Conservation (phyloP, 345 rosid species). For the Raphanus raphanistrum region DNA sequence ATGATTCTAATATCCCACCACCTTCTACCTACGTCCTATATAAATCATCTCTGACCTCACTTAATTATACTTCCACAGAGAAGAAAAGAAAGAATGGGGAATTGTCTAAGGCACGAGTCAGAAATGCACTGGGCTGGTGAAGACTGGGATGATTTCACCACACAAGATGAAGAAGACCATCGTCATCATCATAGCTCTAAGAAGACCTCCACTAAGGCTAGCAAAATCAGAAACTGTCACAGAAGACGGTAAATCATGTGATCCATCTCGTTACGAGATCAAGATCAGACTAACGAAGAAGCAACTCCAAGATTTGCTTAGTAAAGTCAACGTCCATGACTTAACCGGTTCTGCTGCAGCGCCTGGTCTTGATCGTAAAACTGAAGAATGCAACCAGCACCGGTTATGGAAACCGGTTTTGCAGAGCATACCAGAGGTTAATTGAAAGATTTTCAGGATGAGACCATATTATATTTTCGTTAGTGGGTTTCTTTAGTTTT, state of each 20-base stretch:
- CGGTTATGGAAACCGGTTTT: slow-evolving; percentile 67
- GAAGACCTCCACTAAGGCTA: background rate
- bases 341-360: slow-evolving; percentile 31
- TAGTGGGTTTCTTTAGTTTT: slow-evolving; percentile 4
- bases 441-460: slow-evolving; percentile 18
- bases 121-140: slow-evolving; percentile 45
- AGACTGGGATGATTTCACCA: slow-evolving; percentile 37
- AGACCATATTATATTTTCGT: slow-evolving; percentile 19
- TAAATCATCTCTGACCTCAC: background rate
- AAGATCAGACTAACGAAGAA: slow-evolving; percentile 72
- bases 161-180: slow-evolving; percentile 4
- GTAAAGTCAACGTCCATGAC: slow-evolving; percentile 46
- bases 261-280: slow-evolving; percentile 45
- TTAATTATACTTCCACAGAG: background rate
- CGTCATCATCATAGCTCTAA: slow-evolving; percentile 9
- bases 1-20: slow-evolving; percentile 34
- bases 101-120: slow-evolving; percentile 41
- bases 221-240: background rate
- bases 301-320: slow-evolving; percentile 57
- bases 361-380: slow-evolving; percentile 5
- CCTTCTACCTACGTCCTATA: slow-evolving; percentile 30
- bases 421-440: slow-evolving; percentile 74
- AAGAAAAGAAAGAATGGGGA: slow-evolving; percentile 31
- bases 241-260: slow-evolving; percentile 13
- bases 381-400: slow-evolving; percentile 24